Evolutionary conservation across 192 early-diverging fungal genomes (phyloP).

Genomic region (Linderina pennispora): DNA sequence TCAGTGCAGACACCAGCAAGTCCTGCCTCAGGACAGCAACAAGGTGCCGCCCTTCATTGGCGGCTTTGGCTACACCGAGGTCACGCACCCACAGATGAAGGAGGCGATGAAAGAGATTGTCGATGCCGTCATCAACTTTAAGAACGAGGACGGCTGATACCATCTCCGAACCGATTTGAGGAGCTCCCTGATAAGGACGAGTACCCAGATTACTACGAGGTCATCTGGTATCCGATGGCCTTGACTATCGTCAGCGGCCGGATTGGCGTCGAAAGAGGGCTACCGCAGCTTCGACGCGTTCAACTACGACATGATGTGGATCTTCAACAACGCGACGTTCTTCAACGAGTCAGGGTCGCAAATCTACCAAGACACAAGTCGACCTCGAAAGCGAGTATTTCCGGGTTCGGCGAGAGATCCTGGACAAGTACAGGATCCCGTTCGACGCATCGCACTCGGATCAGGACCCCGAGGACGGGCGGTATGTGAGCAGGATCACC

Average conservation of each 20-base stretch:
- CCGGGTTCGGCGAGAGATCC: constrained; percentile 15
- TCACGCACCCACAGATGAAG: constrained; percentile 28
- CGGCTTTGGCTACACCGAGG: constrained; percentile 39
- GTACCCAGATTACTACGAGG: constrained; percentile 89
- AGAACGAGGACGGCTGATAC: constrained; percentile 47
- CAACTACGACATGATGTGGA: constrained; percentile 69
- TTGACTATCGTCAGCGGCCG: constrained; percentile 49
- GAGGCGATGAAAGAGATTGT: constrained; percentile 41
- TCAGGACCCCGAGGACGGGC: constrained; percentile 23
- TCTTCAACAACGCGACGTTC: constrained; percentile 88
- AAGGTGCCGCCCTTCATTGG: constrained; percentile 47
- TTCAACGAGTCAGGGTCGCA: constrained; percentile 86
- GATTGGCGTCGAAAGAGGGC: constrained; percentile 52
- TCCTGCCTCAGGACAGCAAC: too few species aligned
- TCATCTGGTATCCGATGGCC: constrained; percentile 78
- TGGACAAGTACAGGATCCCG: constrained; percentile 31
- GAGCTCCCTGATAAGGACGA: constrained; percentile 65
- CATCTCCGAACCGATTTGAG: constrained; percentile 72
- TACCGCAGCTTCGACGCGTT: constrained; percentile 69
- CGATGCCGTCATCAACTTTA: constrained; percentile 14
- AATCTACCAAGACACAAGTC: constrained; percentile 72
- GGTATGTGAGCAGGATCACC: constrained; percentile 29
- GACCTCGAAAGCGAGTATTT: constrained; percentile 32
- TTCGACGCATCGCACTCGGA: constrained; percentile 42
- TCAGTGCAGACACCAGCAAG: too few species aligned